These are phyloP conservation scores for Millerozyma miso DNA, from an alignment of 805 yeast species.

Conservation along the genomic window DNA sequence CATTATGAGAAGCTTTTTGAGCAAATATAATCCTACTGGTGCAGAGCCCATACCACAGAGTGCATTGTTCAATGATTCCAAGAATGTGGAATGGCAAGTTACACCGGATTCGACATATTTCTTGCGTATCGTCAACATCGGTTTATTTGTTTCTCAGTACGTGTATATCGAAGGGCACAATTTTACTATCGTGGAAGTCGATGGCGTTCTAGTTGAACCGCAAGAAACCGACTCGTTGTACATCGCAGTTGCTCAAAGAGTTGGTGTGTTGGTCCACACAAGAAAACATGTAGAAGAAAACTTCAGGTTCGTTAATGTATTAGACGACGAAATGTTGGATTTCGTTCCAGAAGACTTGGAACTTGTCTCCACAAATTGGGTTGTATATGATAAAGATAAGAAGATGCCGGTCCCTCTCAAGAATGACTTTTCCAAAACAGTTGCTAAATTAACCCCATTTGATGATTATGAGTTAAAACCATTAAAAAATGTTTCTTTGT, in stretches of 20 bases:
- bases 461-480: constrained; percentile 37
- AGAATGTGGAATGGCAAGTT: constrained; percentile 70
- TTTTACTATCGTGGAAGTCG: constrained; percentile 84
- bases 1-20: constrained; percentile 56
- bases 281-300: constrained; percentile 58
- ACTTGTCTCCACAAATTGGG: constrained; percentile 70
- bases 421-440: constrained; percentile 21
- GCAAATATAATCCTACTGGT: constrained; percentile 86
- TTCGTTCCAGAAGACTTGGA: constrained; percentile 56
- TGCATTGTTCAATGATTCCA: constrained; percentile 76
- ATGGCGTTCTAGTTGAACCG: constrained; percentile 82
- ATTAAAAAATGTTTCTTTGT: constrained; percentile 32
- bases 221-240: constrained; percentile 67
- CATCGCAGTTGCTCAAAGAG: constrained; percentile 90
- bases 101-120: constrained; percentile 83
- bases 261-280: constrained; percentile 73
- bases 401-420: constrained; percentile 31
- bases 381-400: constrained; percentile 50
- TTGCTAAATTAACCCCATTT: constrained; percentile 45
- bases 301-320: constrained; percentile 76
- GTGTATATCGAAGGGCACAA: constrained; percentile 85
- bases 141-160: constrained; percentile 90
- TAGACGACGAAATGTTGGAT: constrained; percentile 85
- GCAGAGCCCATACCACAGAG: constrained; percentile 95
- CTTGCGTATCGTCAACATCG: constrained; percentile 75